Base-by-base conservation (phyloP, 345 rosid genomes). In the Gossypium mustelinum region DNA sequence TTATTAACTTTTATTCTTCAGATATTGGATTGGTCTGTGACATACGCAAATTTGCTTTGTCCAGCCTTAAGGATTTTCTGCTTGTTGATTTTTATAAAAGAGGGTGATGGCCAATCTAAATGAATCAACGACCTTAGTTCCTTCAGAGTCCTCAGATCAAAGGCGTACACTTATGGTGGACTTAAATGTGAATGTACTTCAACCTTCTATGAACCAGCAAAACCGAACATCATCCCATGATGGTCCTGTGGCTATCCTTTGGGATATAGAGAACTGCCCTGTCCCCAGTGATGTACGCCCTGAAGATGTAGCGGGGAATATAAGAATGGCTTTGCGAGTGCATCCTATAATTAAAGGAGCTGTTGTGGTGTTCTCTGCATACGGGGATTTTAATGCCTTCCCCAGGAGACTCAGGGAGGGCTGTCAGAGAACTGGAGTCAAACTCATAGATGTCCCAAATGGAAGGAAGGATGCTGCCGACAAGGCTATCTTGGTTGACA, bases 381-480 rank as follows among this genome's bases (percentile, higher is more conserved):
- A 89, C 18, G 99, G 99, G 7, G 99, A 95, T 86, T 95, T 93
- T 82, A 95, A 93, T 79, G 84, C 90, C 27, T 95, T 95, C 70
- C 97, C 99, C 9, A 92, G 97, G 65, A 79, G 98, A 0, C 90
- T 95, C 16, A 86, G 99, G 79, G 99, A 95, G 84, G 99, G 99
- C 7, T 92, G 97, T 82, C 99, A 95, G 73, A 91, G 94, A 85
- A 95, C 99, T 0, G 99, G 99, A 43, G 98, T 95, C 62, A 91
- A 87, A 59, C 97, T 95, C 47, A 78, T 93, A 3, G 99, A 95
- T 82, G 99, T 95, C 74, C 99, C 98, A 3, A 95, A 95, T 51
- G 96, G 97, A 47, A 89, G 98, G 75, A 95, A 95, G 84, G 99
- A 93, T 75, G 99, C 98, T 45, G 90, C 99, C 57, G 99, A 95